Conservation (phyloP, 192 early-diverging fungal genomes). For the Coemansia sp. region DNA sequence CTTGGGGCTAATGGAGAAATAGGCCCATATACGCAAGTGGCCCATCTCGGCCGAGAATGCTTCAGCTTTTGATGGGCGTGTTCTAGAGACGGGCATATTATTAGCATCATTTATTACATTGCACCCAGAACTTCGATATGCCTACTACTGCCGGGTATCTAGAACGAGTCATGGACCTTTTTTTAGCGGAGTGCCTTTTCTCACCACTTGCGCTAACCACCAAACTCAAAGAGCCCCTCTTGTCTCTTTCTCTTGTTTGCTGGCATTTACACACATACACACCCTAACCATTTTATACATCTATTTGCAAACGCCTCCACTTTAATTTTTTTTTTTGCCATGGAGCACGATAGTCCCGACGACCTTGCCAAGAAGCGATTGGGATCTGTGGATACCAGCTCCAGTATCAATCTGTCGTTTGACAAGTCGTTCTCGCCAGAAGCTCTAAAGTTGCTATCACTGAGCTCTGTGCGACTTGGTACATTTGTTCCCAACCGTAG, state of each 20-base stretch:
- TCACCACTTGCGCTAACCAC: neutral
- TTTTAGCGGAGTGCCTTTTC: neutral
- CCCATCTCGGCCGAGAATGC: neutral
- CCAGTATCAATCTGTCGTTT: slow-evolving; percentile 39
- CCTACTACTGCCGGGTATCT: neutral
- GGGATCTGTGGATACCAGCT: slow-evolving; percentile 38
- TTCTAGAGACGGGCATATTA: slow-evolving; percentile 5
- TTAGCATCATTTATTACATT: neutral
- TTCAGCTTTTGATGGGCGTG: neutral
- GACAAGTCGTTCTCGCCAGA: slow-evolving; percentile 26
- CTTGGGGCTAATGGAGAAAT: neutral
- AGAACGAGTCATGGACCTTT: neutral
- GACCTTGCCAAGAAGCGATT: slow-evolving; percentile 21
- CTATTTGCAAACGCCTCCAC: neutral
- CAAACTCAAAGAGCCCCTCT: neutral
- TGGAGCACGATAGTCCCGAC: slow-evolving; percentile 3
- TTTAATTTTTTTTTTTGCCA: slow-evolving; percentile 7
- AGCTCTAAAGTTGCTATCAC: neutral
- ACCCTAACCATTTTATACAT: neutral
- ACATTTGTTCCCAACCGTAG: slow-evolving; percentile 10
- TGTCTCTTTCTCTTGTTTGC: neutral
- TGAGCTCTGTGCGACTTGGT: slow-evolving; percentile 5
- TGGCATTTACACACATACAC: neutral
- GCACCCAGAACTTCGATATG: neutral
- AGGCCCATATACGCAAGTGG: neutral